Base-by-base conservation (phyloP, 2,329 filamentous ascomycete genomes). In the Paecilomyces sp. region DNA sequence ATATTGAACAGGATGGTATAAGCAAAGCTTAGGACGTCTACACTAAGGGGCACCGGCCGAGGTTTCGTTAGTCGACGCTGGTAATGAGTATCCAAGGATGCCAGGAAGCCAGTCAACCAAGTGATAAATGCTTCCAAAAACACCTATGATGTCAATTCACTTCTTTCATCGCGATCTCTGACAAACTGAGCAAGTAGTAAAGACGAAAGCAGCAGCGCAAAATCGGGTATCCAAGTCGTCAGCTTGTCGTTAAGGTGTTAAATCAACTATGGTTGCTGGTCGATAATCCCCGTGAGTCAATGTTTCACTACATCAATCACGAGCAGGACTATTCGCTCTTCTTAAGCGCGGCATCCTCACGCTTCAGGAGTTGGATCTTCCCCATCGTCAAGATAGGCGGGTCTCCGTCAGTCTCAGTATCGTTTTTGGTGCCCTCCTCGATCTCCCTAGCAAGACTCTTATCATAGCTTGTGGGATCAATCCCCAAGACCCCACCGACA, bases 401-500 rank as follows among this genome's bases (percentile, higher is more conserved):
- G 60, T 56, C 57, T 12, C 65, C 61, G 36, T 67, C 67, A 60
- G 66, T 64, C 24, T 67, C 67, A 28, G 58, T 54, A 22, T 60
- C 41, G 54, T 66, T 64, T 55, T 66, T 67, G 56, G 68, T 64
- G 33, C 33, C 54, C 28, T 66, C 66, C 36, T 62, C 61, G 36
- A 62, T 64, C 13, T 63, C 62, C 60, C 67, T 68, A 57, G 53
- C 62, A 63, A 73, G 64, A 62, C 66, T 66, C 66, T 72, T 74
- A 63, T 86, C 83, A 65, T 81, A 86, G 70, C 81, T 86, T 60
- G 78, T 82, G 1, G 85, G 83, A 68, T 88, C 84, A 60, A 88
- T 84, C 8, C 85, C 85, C 6, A 88, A 71, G 58, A 88, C 86
- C 9, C 85, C 85, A 41, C 85, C 85, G 24, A 87, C 81, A 52